These are phyloP conservation scores for Fusarium sp. DNA, from an alignment of 2,329 filamentous ascomycete species.

Conservation along the genomic window DNA sequence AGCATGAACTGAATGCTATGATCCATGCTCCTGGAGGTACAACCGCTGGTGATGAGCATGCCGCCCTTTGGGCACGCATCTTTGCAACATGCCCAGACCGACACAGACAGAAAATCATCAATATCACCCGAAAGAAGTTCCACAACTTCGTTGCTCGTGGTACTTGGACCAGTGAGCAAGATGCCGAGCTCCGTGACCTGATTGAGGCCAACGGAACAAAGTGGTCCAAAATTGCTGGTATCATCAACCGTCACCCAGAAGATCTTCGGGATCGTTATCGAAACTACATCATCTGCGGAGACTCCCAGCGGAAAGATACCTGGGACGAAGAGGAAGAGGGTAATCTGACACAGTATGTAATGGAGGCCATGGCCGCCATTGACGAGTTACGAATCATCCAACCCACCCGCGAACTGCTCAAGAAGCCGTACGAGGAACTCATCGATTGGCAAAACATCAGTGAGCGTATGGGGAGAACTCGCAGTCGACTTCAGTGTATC, in stretches of 20 bases:
- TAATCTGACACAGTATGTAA: constrained; percentile 61
- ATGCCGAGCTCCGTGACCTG: constrained; percentile 48
- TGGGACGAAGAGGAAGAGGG: constrained; percentile 72
- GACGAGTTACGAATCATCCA: constrained; percentile 50
- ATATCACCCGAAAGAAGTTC: constrained; percentile 68
- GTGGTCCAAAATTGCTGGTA: constrained; percentile 69
- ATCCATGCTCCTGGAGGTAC: constrained; percentile 50
- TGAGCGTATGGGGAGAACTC: constrained; percentile 66
- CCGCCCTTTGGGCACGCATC: constrained; percentile 61
- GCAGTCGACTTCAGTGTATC: constrained; percentile 73
- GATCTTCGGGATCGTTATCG: constrained; percentile 77
- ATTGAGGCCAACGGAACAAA: constrained; percentile 54
- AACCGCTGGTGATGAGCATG: constrained; percentile 48
- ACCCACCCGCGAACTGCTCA: constrained; percentile 44
- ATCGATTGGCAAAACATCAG: constrained; percentile 75
- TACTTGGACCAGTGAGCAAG: constrained; percentile 52
- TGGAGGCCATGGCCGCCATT: constrained; percentile 60
- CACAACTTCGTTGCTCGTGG: constrained; percentile 70
- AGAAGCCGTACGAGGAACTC: constrained; percentile 59
- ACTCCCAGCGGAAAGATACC: constrained; percentile 58
- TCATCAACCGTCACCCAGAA: constrained; percentile 70
- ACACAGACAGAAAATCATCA: constrained; percentile 62
- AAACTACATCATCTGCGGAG: constrained; percentile 70
- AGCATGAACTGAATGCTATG: constrained; percentile 59
- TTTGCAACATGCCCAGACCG: constrained; percentile 59